Percentiles rank a stretch among this genome's conserved stretches.
Conservation (phyloP, 2,329 filamentous ascomycete genomes). For the Alternaria atra region DNA sequence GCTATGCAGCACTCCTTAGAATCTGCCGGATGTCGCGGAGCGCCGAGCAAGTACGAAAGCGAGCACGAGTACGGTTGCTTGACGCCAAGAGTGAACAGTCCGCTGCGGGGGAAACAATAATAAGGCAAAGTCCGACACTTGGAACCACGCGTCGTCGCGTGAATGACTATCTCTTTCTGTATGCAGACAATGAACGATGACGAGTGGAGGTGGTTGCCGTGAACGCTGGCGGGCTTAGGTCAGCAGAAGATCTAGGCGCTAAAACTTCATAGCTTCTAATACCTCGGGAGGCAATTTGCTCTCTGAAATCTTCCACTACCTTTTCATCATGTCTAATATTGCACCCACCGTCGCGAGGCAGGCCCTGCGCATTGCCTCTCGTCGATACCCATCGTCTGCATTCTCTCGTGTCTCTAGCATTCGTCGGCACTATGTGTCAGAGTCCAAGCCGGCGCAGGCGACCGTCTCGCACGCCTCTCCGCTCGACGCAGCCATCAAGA, state of each 20-base stretch:
- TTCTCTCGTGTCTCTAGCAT: conserved; percentile 54
- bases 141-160: not conserved
- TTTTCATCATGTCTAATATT: conserved; percentile 54
- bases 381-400: conserved; percentile 56
- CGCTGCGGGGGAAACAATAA: not conserved
- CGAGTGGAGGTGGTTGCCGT: not conserved
- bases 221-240: not conserved
- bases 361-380: conserved; percentile 69
- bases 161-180: conserved; percentile 3
- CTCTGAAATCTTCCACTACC: conserved; percentile 18
- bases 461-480: conserved; percentile 68
- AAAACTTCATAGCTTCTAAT: conserved; percentile 7
- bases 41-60: conserved; percentile 11
- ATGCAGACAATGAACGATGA: conserved; percentile 11
- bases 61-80: conserved; percentile 4
- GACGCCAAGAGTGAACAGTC: not conserved
- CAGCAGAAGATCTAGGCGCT: not conserved
- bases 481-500: conserved; percentile 81
- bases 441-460: conserved; percentile 79
- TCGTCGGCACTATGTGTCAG: conserved; percentile 80
- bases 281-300: conserved; percentile 13
- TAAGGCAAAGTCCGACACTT: not conserved
- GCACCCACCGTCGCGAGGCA: conserved; percentile 77
- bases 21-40: conserved; percentile 13
- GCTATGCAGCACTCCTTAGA: conserved; percentile 14